These are phyloP conservation scores for Sonneratia caseolaris DNA, from an alignment of 345 rosid species.

Conservation along the genomic window DNA sequence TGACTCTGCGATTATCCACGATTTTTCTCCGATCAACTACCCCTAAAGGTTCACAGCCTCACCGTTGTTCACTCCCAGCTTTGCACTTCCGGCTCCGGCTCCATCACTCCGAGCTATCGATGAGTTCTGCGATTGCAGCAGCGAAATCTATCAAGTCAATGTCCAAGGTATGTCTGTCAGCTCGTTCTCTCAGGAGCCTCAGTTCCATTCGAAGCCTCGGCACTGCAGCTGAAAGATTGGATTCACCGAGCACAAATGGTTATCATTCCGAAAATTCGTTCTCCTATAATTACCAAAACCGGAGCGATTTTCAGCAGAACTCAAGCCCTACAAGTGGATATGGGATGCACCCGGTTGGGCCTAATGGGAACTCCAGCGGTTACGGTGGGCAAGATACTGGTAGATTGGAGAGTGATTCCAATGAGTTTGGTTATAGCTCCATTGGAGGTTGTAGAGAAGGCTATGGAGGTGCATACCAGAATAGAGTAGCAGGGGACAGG, in stretches of 20 bases:
- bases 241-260: constrained; percentile 18
- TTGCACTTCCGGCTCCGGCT: background rate
- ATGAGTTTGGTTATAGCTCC: constrained; percentile 1
- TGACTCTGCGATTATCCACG: too few species aligned
- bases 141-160: constrained; percentile 19
- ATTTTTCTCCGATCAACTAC: too few species aligned
- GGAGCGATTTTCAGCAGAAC: constrained; percentile 7
- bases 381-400: constrained; percentile 11
- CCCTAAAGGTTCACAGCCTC: too few species aligned
- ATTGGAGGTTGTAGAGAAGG: constrained; percentile 11
- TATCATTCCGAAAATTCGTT: constrained; percentile 10
- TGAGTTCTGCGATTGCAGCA: constrained; percentile 30
- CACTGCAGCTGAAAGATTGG: constrained; percentile 45
- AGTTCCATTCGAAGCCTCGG: constrained; percentile 19
- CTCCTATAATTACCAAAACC: constrained; percentile 10
- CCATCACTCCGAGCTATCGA: constrained; percentile 2
- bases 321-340: constrained; percentile 9
- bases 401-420: background rate
- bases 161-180: constrained; percentile 23
- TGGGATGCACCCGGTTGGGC: constrained; percentile 11
- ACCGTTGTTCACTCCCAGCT: background rate
- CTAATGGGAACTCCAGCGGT: constrained; percentile 16
- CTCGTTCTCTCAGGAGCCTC: constrained; percentile 13
- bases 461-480: constrained; percentile 12
- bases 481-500: constrained; percentile 4